Conservation (phyloP, 768 basidiomycete species). For the Tulasnella sp. region DNA sequence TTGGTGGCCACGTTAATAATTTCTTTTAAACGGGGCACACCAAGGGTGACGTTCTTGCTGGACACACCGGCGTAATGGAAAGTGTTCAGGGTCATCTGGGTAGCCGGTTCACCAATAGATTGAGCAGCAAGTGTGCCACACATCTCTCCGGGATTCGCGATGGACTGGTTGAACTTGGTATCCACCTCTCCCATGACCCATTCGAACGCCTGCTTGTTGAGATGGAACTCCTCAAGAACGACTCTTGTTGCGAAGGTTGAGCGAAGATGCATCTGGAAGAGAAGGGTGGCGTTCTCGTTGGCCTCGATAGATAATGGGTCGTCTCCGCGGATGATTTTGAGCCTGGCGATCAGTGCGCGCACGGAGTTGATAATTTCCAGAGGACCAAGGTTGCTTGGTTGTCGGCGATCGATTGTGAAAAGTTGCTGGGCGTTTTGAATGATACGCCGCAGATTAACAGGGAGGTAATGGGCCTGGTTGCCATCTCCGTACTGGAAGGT, state of each 20-base stretch:
- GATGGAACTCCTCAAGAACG: conserved; percentile 81
- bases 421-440: conserved; percentile 94
- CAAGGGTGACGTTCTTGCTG: conserved; percentile 98
- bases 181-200: conserved; percentile 98
- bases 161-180: conserved; percentile 88
- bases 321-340: conserved; percentile 84
- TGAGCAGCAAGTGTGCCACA: conserved; percentile 97
- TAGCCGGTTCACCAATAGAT: conserved; percentile 98
- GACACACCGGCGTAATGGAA: conserved; percentile 99
- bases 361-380: conserved; percentile 79
- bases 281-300: conserved; percentile 83
- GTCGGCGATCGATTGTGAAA: conserved; percentile 93
- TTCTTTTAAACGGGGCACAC: conserved; percentile 98
- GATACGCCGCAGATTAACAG: conserved; percentile 92
- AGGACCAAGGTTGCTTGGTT: conserved; percentile 89
- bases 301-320: conserved; percentile 70
- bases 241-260: conserved; percentile 82
- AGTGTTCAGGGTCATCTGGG: conserved; percentile 99
- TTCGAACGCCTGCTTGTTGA: conserved; percentile 91
- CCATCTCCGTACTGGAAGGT: conserved; percentile 77
- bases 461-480: conserved; percentile 74
- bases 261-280: conserved; percentile 90
- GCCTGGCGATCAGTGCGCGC: conserved; percentile 63
- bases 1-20: conserved; percentile 99
- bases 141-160: conserved; percentile 97